Conservation (phyloP, 805 yeast species). For the Ogataea nonfermentans region DNA sequence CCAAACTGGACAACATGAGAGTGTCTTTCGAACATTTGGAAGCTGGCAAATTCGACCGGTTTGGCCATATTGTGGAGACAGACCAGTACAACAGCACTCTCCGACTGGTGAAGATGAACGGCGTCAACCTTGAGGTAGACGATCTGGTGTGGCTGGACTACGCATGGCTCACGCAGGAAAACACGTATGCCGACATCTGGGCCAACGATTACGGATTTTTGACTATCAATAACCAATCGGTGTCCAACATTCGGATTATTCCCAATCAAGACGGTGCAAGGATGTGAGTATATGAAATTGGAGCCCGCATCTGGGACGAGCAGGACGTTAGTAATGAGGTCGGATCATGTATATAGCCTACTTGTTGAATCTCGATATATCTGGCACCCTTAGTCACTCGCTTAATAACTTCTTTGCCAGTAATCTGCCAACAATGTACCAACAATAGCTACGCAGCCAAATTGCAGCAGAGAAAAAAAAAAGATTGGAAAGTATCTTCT, state of each 20-base stretch:
- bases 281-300: not conserved
- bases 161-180: slow-evolving; percentile 10
- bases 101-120: slow-evolving; percentile 29
- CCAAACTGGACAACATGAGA: slow-evolving; percentile 41
- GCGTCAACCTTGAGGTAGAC: slow-evolving; percentile 15
- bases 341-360: too few species aligned
- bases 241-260: slow-evolving; percentile 24
- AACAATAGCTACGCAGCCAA: not conserved
- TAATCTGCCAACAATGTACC: too few species aligned
- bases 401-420: not conserved
- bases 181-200: slow-evolving; percentile 6
- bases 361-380: too few species aligned
- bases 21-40: slow-evolving; percentile 45
- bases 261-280: slow-evolving; percentile 5
- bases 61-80: slow-evolving; percentile 33
- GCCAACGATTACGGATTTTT: slow-evolving; percentile 17
- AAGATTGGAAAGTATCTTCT: slow-evolving; percentile 8
- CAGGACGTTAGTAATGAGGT: too few species aligned
- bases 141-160: slow-evolving; percentile 26
- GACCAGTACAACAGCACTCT: slow-evolving; percentile 24
- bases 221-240: slow-evolving; percentile 19
- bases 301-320: too few species aligned
- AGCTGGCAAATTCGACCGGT: slow-evolving; percentile 40
- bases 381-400: not conserved
- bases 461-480: slow-evolving; percentile 12